Base-by-base conservation (phyloP, 352 stramenopile species). In the Phytophthora ohioensis region DNA sequence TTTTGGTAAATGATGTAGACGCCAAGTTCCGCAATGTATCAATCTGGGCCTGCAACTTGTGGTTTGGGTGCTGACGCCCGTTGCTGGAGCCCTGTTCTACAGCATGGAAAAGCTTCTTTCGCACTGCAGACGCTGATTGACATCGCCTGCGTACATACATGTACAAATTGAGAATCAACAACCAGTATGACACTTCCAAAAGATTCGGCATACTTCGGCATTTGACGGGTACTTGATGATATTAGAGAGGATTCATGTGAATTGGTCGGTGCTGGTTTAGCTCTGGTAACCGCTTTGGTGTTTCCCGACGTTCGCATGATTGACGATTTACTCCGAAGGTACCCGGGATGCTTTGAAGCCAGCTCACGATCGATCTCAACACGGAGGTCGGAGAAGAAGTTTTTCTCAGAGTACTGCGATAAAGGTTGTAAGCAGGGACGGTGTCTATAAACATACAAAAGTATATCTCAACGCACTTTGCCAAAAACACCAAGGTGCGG, bases 51-150 rank as follows among this genome's bases (percentile, higher is more conserved):
- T 76, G 69, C n/a, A 76, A 42, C 38, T 76, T 76, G 51, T 73
- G 64, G 30, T 66, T 73, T 79, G 70, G 15, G 68, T 68, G 47
- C 41, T 82, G 56, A 32, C 78, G 49, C 32, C 71, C 55, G 15
- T 13, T 64, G 48, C 56, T 81, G 43, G 55, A 72, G 36, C 84
- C 80, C 42, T 85, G 79, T 38, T 91, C 82, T 27, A 90, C 76
- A 1, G 82, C 84, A 38, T 78, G 57, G 3, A 85, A 75, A 41
- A 93, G 78, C n/a, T 89, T 88, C 56, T 88, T 90, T 15, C 86
- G 79, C 10, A 93, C 76, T 36, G 73, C 76, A 10, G 86, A 92
- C 3, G 86, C 86, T 0, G 86, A 93, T 42, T 88, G 80, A 42
- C 84, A 92, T 21, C 86, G 76, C 53, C 86, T 91, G 15, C 5